phyloP scores from a whole-genome alignment of 2,329 filamentous ascomycete genomes.

The Chaetomiaceae sp. region DNA sequence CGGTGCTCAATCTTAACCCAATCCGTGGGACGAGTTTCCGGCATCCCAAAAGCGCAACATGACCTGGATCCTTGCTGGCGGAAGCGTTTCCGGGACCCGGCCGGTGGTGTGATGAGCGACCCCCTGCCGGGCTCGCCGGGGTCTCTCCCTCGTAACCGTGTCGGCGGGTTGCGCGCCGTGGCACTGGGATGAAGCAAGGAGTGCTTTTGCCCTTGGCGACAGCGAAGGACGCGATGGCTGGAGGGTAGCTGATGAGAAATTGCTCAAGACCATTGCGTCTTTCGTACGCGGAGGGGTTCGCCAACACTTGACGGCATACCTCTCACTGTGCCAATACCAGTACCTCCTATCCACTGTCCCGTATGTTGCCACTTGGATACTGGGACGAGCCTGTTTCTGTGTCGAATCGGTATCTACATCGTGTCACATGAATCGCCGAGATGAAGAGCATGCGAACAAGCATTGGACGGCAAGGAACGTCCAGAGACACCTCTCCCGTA shows the following conservation, averaged over 20 bases:
- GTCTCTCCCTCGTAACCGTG: no score
- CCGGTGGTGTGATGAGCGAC: conserved; percentile 14
- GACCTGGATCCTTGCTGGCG: conserved; percentile 15
- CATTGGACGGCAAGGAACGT: no score
- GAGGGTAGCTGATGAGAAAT: neutral
- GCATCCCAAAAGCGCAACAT: conserved; percentile 3
- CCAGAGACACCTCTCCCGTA: no score
- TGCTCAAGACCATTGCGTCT: neutral
- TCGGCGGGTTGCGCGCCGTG: conserved; percentile 14
- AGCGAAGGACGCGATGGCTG: neutral
- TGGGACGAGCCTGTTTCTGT: no score
- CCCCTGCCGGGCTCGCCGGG: conserved; percentile 15
- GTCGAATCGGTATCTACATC: no score
- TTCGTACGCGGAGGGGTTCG: no score
- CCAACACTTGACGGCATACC: no score
- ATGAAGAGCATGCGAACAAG: no score
- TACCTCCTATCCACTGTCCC: no score
- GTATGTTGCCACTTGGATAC: no score
- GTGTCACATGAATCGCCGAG: no score
- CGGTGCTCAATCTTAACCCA: conserved; percentile 12
- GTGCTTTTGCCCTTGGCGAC: neutral
- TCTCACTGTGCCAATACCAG: no score
- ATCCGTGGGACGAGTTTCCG: conserved; percentile 13
- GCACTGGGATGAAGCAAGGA: conserved; percentile 12
- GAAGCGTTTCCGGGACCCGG: conserved; percentile 17